Evolutionary conservation across 768 basidiomycete species (phyloP).

Genomic region (Suillus lakei): DNA sequence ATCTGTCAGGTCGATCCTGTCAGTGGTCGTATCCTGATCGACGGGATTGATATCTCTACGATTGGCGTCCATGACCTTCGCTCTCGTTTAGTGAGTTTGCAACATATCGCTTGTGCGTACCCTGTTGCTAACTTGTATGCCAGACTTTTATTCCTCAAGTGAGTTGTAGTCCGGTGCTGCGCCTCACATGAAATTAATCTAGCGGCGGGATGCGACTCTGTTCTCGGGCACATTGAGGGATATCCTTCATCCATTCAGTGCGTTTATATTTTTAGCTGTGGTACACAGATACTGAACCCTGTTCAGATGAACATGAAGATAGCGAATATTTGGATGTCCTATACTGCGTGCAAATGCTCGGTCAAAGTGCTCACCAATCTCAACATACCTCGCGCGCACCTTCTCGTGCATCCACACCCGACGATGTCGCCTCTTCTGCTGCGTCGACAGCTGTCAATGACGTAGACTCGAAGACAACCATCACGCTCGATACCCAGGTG

Average conservation of each 20-base stretch:
- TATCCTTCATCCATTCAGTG: slow-evolving; percentile 75
- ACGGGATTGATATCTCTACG: slow-evolving; percentile 85
- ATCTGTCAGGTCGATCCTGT: slow-evolving; percentile 67
- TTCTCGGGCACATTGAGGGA: slow-evolving; percentile 83
- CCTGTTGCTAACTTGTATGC: slow-evolving; percentile 8
- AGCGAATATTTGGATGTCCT: slow-evolving; percentile 81
- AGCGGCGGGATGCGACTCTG: slow-evolving; percentile 62
- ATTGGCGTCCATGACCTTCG: slow-evolving; percentile 86
- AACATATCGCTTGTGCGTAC: slow-evolving; percentile 5
- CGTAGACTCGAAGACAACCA: slow-evolving; percentile 54
- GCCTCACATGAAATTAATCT: slow-evolving; percentile 2
- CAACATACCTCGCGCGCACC: slow-evolving; percentile 54
- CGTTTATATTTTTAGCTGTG: slow-evolving; percentile 5
- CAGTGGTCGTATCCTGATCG: slow-evolving; percentile 76
- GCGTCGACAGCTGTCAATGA: slow-evolving; percentile 54
- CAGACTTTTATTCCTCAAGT: slow-evolving; percentile 79
- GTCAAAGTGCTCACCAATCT: slow-evolving; percentile 51
- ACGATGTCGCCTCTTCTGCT: slow-evolving; percentile 44
- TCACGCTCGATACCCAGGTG: slow-evolving; percentile 78
- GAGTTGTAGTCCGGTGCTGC: not conserved
- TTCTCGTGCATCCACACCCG: slow-evolving; percentile 50
- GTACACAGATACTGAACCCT: not conserved
- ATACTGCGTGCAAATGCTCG: slow-evolving; percentile 78
- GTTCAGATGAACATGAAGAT: slow-evolving; percentile 74
- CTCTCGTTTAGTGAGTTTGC: slow-evolving; percentile 65